A percentile compares a stretch with the other conserved stretches of the same genome.
Conservation (phyloP, 257 asterid species). For the Jacaranda copaia region DNA sequence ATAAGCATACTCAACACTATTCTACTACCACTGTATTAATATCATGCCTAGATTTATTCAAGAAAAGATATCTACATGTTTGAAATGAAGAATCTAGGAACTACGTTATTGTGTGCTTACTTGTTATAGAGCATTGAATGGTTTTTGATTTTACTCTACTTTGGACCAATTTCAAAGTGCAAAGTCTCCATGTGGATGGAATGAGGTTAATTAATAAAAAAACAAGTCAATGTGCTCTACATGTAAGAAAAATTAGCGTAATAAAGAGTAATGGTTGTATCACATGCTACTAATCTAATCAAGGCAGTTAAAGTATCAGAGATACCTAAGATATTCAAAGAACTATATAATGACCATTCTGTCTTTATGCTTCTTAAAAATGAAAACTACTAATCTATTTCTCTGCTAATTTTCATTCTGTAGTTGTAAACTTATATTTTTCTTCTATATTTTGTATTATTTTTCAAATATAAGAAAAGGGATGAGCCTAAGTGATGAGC, state of each 20-base stretch:
- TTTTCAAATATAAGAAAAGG: no score
- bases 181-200: background rate
- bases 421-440: no score
- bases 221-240: background rate
- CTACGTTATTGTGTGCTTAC: background rate
- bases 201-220: background rate
- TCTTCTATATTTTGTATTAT: no score
- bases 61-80: background rate
- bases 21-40: background rate
- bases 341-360: no score
- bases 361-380: no score
- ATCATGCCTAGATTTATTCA: background rate
- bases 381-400: no score
- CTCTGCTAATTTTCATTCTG: no score
- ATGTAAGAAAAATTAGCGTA: background rate
- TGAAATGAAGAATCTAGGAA: constrained; percentile 5
- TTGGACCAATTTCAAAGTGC: background rate
- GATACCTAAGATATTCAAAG: no score
- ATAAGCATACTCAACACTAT: constrained; percentile 14
- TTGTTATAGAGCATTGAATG: background rate
- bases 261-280: background rate
- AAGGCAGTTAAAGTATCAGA: no score
- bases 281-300: no score
- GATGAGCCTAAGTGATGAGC: no score
- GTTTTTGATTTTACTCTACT: background rate